A percentile compares a stretch with the other conserved stretches of the same genome.
Evolutionary conservation across 1,139 yeast species (phyloP).

Genomic region (Lodderomyces pseudojiufengensis): DNA sequence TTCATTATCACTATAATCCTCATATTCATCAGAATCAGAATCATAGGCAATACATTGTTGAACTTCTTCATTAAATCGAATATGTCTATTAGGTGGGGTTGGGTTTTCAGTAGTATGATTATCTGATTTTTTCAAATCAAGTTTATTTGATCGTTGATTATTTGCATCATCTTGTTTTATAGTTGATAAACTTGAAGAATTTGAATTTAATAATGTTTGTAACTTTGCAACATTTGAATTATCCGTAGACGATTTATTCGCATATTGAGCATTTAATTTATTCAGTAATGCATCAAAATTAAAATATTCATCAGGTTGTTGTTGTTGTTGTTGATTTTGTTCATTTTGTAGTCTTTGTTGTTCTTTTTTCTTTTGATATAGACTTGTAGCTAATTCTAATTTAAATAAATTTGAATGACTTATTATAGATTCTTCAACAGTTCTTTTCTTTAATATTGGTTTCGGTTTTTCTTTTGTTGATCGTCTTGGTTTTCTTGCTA

Average conservation of each 20-base stretch:
- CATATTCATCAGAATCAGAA: slow-evolving; percentile 34
- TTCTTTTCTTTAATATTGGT: slow-evolving; percentile 79
- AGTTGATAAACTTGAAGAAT: slow-evolving; percentile 7
- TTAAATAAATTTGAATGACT: slow-evolving; percentile 52
- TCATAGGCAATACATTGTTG: slow-evolving; percentile 84
- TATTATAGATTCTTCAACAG: slow-evolving; percentile 71
- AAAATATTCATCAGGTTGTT: slow-evolving; percentile 32
- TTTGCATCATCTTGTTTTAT: slow-evolving; percentile 3
- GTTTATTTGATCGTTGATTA: no score
- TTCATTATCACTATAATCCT: slow-evolving; percentile 25
- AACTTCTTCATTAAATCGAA: slow-evolving; percentile 89
- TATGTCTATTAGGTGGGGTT: slow-evolving; percentile 45
- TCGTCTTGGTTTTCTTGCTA: slow-evolving; percentile 14
- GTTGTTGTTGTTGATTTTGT: slow-evolving; percentile 16
- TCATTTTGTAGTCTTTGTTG: slow-evolving; percentile 15
- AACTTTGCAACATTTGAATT: slow-evolving; percentile 14
- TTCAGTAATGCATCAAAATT: slow-evolving; percentile 60
- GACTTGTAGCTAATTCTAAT: slow-evolving; percentile 41
- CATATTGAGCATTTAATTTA: slow-evolving; percentile 57
- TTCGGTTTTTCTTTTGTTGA: slow-evolving; percentile 37
- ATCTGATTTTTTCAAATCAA: no score
- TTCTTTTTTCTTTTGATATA: slow-evolving; percentile 25
- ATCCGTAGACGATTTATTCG: slow-evolving; percentile 13
- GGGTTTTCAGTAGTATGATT: no score
- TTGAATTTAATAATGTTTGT: slow-evolving; percentile 13